phyloP scores from a whole-genome alignment of 805 yeast species.

The Geotrichum ghanense region DNA sequence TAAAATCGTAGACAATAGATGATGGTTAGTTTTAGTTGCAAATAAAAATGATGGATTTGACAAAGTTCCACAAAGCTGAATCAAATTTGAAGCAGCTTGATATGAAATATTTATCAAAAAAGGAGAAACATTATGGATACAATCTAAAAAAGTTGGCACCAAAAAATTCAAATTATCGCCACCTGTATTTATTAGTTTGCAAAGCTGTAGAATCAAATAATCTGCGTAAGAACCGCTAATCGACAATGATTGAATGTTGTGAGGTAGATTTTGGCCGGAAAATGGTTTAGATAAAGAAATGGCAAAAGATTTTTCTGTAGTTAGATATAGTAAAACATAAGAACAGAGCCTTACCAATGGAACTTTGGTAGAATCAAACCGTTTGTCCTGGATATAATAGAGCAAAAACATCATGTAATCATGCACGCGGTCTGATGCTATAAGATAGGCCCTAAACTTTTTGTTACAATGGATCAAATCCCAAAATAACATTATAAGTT shows the following conservation, averaged over 20 bases:
- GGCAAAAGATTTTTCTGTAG: constrained; percentile 19
- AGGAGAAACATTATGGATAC: constrained; percentile 23
- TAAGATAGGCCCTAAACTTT: constrained; percentile 23
- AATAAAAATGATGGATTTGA: constrained; percentile 16
- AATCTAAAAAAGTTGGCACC: constrained; percentile 19
- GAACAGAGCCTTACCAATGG: constrained; percentile 24
- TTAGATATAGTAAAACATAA: constrained; percentile 22
- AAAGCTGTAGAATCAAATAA: constrained; percentile 18
- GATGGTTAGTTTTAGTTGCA: constrained; percentile 15
- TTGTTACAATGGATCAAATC: constrained; percentile 67
- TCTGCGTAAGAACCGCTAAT: constrained; percentile 22
- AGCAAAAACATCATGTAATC: constrained; percentile 44
- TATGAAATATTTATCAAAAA: constrained; percentile 19
- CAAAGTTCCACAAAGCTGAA: constrained; percentile 17
- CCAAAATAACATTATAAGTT: constrained; percentile 57
- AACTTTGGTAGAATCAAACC: constrained; percentile 20
- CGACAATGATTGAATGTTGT: constrained; percentile 15
- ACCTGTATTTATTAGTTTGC: constrained; percentile 10
- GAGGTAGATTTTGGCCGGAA: constrained; percentile 21
- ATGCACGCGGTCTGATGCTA: constrained; percentile 36
- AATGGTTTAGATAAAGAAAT: constrained; percentile 16
- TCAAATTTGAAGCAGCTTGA: constrained; percentile 18
- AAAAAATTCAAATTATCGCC: constrained; percentile 14
- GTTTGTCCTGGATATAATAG: constrained; percentile 45
- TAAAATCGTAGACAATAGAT: constrained; percentile 14